A percentile compares a stretch with the other conserved stretches of the same genome.
Evolutionary conservation across 2,329 filamentous ascomycete species (phyloP).

Genomic region (Tolypocladium tropicale): DNA sequence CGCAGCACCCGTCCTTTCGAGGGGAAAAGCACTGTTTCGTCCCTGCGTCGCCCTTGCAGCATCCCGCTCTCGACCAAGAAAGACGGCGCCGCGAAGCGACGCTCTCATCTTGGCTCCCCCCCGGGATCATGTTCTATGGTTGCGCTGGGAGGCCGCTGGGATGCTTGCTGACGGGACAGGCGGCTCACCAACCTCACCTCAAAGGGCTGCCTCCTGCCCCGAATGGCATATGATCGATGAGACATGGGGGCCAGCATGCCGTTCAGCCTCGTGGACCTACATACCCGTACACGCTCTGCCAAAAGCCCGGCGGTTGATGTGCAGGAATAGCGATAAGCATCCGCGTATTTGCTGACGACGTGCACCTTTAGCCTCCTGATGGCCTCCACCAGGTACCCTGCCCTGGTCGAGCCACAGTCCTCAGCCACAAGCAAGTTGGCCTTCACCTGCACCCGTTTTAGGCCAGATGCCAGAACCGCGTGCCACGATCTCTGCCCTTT

Average conservation of each 20-base stretch:
- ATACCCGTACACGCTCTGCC: neutral
- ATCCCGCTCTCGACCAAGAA: neutral
- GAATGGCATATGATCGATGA: neutral
- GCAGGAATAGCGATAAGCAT: neutral
- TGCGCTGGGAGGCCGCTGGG: neutral
- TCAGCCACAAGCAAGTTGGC: conserved; percentile 3
- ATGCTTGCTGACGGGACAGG: neutral
- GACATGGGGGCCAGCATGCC: neutral
- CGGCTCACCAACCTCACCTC: neutral
- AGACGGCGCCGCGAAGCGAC: neutral
- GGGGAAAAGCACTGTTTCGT: neutral
- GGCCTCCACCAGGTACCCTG: neutral
- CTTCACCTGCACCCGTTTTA: neutral
- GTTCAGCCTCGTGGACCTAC: neutral
- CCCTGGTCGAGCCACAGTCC: conserved; percentile 1
- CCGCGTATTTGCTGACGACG: neutral
- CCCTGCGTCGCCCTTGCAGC: conserved; percentile 6
- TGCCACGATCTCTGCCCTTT: conserved; percentile 4
- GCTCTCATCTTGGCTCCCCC: neutral
- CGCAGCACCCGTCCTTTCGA: neutral
- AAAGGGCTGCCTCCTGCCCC: neutral
- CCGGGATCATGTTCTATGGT: neutral
- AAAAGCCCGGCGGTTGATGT: neutral
- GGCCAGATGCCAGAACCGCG: conserved; percentile 6
- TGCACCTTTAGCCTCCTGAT: neutral